Base-by-base conservation (phyloP, 1,284 basidiomycete genomes). In the Rhodofomes roseus region DNA sequence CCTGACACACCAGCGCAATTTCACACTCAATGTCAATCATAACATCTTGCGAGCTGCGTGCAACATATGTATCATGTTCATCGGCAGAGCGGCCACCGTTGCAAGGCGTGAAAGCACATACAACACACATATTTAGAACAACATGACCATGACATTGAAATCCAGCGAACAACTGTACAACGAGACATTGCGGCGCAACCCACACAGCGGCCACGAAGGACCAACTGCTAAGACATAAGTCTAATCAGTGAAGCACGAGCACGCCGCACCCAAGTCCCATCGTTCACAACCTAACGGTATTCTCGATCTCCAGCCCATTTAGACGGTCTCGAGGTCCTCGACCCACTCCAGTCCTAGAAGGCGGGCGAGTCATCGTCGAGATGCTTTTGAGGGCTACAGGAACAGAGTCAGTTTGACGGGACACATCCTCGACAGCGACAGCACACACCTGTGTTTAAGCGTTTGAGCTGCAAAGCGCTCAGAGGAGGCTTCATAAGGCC, bases 261-360 rank as follows among this genome's bases (percentile, higher is more conserved):
- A 73, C 77, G 79, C 79, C 90, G 90, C 90, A 92, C 90, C 90
- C 90, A 91, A 88, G 87, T 89, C 88, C 81, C 86, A 86, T 90
- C 84, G 74, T 74, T 78, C 68, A 64, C 63, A 73, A 66, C 66
- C 64, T 39, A 56, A 64, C 23, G 60, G 71, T 60, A 64, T 62
- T 73, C 66, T 85, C 71, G 60, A 67, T 92, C 89, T 91, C 83
- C 90, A 90, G 86, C 85, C 79, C 73, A 73, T 74, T 77, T 72
- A 82, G 86, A 92, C 90, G 90, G 86, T 92, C 90, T 87, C 89
- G 80, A 85, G 79, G 83, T 92, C 90, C 82, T 90, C 81, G 86
- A 89, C 79, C 83, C 79, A 77, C 87, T 68, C 83, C 82, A 83
- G 80, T 87, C 86, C 85, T 76, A 64, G 62, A 66, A 76, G 86